A percentile compares a stretch with the other conserved stretches of the same genome.
These are phyloP conservation scores for Cokeromyces recurvatus DNA, from an alignment of 371 early-diverging fungal genomes.

Conservation along the genomic window DNA sequence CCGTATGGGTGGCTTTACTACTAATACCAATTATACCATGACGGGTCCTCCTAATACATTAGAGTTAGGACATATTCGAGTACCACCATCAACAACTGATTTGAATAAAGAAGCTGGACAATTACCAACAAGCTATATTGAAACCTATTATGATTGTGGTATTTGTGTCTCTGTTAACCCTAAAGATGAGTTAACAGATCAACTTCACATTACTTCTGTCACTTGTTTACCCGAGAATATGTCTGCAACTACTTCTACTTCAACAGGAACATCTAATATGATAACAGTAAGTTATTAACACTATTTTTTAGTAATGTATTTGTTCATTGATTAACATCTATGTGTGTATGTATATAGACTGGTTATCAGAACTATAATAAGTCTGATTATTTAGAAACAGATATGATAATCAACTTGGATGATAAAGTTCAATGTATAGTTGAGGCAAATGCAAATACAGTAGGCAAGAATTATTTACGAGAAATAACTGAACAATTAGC, in stretches of 20 bases:
- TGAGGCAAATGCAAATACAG: conserved; percentile 57
- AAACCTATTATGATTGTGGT: conserved; percentile 15
- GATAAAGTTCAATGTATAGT: not conserved
- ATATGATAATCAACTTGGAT: not conserved
- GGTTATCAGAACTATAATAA: too few relatives aligned
- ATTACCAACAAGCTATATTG: not conserved
- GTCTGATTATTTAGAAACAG: not conserved
- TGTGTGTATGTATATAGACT: too few relatives aligned
- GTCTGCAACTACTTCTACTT: too few relatives aligned
- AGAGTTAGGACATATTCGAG: conserved; percentile 66
- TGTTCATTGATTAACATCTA: too few relatives aligned
- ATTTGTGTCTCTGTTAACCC: conserved; percentile 5
- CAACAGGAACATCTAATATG: too few relatives aligned
- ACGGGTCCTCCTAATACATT: conserved; percentile 41
- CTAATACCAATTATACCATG: not conserved
- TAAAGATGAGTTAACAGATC: conserved; percentile 41
- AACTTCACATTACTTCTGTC: conserved; percentile 53
- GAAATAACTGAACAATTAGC: conserved; percentile 64
- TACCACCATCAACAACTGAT: conserved; percentile 59
- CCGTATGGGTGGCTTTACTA: not conserved
- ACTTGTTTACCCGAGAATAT: too few relatives aligned
- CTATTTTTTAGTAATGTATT: too few relatives aligned
- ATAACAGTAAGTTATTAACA: too few relatives aligned
- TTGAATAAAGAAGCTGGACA: not conserved
- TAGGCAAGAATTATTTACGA: conserved; percentile 13